Evolutionary conservation across 2,329 filamentous ascomycete species (phyloP).

Genomic region (Phyllosticta citribraziliensis): DNA sequence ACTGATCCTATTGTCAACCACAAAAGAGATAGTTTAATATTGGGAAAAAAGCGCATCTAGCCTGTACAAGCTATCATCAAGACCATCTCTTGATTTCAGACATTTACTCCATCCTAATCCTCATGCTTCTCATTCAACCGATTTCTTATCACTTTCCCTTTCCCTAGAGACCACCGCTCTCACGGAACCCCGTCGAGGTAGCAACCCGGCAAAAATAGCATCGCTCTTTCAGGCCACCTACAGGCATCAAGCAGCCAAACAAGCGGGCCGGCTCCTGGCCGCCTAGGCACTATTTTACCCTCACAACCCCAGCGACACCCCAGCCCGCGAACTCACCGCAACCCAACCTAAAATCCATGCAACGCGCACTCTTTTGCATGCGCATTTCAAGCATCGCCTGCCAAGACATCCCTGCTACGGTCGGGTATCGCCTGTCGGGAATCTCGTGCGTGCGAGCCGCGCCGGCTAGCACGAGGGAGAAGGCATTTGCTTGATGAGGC

Average conservation of each 20-base stretch:
- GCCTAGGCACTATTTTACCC: neutral
- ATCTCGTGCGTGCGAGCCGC: neutral
- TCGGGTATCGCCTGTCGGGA: neutral
- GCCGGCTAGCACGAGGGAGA: neutral
- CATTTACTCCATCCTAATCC: neutral
- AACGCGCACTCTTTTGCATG: neutral
- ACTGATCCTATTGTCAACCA: neutral
- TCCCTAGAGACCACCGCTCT: neutral
- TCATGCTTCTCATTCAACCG: neutral
- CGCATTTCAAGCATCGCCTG: neutral
- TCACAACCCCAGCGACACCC: neutral
- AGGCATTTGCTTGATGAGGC: no score
- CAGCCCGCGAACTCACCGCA: neutral
- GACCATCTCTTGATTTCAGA: neutral
- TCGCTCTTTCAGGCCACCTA: neutral
- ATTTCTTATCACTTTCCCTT: neutral
- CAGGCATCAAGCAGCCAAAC: neutral
- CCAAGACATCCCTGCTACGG: neutral
- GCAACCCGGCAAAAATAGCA: neutral
- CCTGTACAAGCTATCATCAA: neutral
- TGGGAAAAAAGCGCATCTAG: neutral
- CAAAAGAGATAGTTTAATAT: neutral
- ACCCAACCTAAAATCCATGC: neutral
- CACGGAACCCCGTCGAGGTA: neutral
- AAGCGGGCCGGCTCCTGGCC: neutral